Evolutionary conservation across 139 green algal genomes (phyloP).

Genomic region (Nannochloris sp.): DNA sequence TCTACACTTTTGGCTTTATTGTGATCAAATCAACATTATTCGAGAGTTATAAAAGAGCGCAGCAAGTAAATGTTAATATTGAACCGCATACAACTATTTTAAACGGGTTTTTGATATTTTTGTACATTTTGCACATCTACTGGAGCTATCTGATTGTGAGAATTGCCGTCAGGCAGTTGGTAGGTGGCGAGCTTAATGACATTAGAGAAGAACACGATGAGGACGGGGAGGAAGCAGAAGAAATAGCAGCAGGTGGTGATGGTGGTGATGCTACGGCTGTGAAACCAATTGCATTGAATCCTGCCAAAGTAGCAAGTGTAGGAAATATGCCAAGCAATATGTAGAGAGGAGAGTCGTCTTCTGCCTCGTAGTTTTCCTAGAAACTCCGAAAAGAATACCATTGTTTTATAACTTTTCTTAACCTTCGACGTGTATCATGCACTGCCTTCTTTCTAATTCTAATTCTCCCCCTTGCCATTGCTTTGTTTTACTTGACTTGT

Average conservation of each 20-base stretch:
- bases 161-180: slow-evolving; percentile 37
- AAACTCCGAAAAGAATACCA: too few species aligned
- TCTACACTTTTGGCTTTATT: slow-evolving; percentile 49
- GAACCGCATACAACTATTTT: slow-evolving; percentile 74
- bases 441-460: too few species aligned
- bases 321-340: background rate
- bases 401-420: too few species aligned
- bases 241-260: too few species aligned
- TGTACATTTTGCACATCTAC: slow-evolving; percentile 76
- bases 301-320: background rate
- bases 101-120: slow-evolving; percentile 63
- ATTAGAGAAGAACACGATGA: slow-evolving; percentile 48
- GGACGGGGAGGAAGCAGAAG: slow-evolving; percentile 9
- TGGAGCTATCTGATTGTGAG: slow-evolving; percentile 71
- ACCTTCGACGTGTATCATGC: too few species aligned
- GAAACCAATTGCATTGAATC: background rate
- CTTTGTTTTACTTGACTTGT: background rate
- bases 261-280: too few species aligned
- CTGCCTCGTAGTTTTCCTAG: too few species aligned
- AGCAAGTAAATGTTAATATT: slow-evolving; percentile 45
- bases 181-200: slow-evolving; percentile 34
- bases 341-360: too few species aligned
- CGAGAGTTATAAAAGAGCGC: slow-evolving; percentile 26
- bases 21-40: slow-evolving; percentile 48
- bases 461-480: background rate